A percentile compares a stretch with the other conserved stretches of the same genome.
These are phyloP conservation scores for Dictyostelium intermedium DNA, from an alignment of 78 protist genomes.

Conservation along the genomic window DNA sequence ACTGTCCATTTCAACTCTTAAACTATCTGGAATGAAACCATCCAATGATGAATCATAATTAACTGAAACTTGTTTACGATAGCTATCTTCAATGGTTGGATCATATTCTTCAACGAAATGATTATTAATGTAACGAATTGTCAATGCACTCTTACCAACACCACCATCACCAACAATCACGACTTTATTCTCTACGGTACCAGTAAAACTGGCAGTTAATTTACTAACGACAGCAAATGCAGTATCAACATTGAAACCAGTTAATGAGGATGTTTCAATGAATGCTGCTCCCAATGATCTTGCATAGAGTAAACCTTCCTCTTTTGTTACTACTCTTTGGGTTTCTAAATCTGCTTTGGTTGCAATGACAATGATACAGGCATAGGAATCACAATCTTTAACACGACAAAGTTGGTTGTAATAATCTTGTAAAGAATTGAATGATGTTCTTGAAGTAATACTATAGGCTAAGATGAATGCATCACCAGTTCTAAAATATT, in stretches of 20 bases:
- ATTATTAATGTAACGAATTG: slow-evolving; percentile 70
- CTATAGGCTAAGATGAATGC: slow-evolving; percentile 78
- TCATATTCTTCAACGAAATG: slow-evolving; percentile 88
- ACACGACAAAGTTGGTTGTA: slow-evolving; percentile 8
- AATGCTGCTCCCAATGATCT: slow-evolving; percentile 33
- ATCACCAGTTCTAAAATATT: slow-evolving; percentile 76
- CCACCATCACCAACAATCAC: slow-evolving; percentile 87
- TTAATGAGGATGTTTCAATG: slow-evolving; percentile 83
- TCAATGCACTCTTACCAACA: slow-evolving; percentile 84
- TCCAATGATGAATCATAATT: background rate
- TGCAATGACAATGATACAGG: slow-evolving; percentile 88
- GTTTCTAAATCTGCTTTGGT: slow-evolving; percentile 95
- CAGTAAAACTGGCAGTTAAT: background rate
- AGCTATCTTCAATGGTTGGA: slow-evolving; percentile 94
- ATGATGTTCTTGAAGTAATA: slow-evolving; percentile 30
- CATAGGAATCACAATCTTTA: slow-evolving; percentile 34
- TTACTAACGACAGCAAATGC: slow-evolving; percentile 80
- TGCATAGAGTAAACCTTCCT: slow-evolving; percentile 78
- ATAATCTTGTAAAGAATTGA: background rate
- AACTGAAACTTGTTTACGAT: slow-evolving; percentile 80
- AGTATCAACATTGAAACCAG: slow-evolving; percentile 76
- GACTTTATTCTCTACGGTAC: slow-evolving; percentile 14
- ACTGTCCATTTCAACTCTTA: background rate
- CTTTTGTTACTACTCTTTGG: slow-evolving; percentile 82
- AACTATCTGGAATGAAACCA: background rate